These are phyloP conservation scores for Trametes punicea DNA, from an alignment of 768 basidiomycete genomes.

Conservation along the genomic window DNA sequence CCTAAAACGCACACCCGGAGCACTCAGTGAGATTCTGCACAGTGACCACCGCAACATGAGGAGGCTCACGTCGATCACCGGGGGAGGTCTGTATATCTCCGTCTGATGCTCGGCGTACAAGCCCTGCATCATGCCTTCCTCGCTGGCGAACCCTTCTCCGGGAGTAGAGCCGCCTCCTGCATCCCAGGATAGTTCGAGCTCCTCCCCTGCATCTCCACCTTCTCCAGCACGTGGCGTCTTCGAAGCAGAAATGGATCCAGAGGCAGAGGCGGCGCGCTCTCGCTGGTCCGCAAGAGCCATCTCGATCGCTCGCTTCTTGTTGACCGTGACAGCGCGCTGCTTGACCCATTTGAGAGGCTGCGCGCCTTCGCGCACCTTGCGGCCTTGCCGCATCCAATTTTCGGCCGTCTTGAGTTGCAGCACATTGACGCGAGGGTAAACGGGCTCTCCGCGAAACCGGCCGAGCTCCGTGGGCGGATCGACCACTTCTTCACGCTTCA, in stretches of 20 bases:
- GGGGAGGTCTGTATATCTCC: slow-evolving; percentile 71
- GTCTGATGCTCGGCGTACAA: slow-evolving; percentile 86
- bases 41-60: neutral
- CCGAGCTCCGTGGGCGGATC: slow-evolving; percentile 80
- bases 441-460: slow-evolving; percentile 89
- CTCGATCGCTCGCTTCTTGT: slow-evolving; percentile 71
- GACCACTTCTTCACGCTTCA: slow-evolving; percentile 85
- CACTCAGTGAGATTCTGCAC: neutral
- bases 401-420: slow-evolving; percentile 87
- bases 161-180: neutral
- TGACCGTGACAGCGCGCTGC: slow-evolving; percentile 76
- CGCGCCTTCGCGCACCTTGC: slow-evolving; percentile 63
- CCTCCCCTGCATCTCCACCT: slow-evolving; percentile 24
- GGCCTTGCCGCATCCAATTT: slow-evolving; percentile 91
- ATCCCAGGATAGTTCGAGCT: slow-evolving; percentile 1
- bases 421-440: slow-evolving; percentile 83
- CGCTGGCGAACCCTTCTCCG: slow-evolving; percentile 29
- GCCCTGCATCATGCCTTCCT: slow-evolving; percentile 74
- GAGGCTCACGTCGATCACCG: slow-evolving; percentile 74
- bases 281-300: slow-evolving; percentile 43
- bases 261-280: slow-evolving; percentile 19
- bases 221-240: slow-evolving; percentile 31
- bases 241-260: neutral
- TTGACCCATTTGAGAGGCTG: slow-evolving; percentile 92
- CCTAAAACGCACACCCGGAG: no score